phyloP scores from a whole-genome alignment of 441 rosid species.

The Jatropha multifida region DNA sequence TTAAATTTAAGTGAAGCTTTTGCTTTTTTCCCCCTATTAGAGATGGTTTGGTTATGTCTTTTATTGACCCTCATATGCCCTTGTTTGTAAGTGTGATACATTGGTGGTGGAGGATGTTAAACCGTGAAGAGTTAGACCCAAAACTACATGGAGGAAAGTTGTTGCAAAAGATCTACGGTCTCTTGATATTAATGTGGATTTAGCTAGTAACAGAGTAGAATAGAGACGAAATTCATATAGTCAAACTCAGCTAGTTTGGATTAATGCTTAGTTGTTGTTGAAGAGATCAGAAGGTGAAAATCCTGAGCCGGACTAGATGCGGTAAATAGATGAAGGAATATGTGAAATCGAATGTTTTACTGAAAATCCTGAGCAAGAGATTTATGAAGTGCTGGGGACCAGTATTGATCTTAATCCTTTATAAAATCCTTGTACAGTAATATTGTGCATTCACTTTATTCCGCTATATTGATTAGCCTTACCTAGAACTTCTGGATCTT shows the following conservation, averaged over 20 bases:
- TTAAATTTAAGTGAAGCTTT: not conserved
- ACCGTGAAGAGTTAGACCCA: no score
- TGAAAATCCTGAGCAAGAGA: not conserved
- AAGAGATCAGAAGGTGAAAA: no score
- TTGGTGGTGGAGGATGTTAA: no score
- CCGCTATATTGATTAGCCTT: not conserved
- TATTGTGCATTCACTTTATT: not conserved
- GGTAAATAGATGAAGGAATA: not conserved
- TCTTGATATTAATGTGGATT: no score
- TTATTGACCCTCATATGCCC: not conserved
- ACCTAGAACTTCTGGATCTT: not conserved
- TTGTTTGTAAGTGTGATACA: not conserved
- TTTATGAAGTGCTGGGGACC: not conserved
- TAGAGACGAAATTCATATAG: no score
- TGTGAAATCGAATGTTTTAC: not conserved
- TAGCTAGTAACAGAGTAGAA: no score
- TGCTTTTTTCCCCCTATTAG: not conserved
- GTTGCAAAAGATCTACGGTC: no score
- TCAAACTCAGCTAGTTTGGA: no score
- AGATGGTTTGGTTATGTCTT: no score
- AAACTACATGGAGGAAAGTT: no score
- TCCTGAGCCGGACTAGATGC: not conserved
- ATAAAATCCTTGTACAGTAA: not conserved
- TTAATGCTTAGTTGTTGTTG: no score
- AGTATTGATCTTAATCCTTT: not conserved